Evolutionary conservation across 495 filamentous ascomycete genomes (phyloP).

Genomic region (Neurospora cerealis): DNA sequence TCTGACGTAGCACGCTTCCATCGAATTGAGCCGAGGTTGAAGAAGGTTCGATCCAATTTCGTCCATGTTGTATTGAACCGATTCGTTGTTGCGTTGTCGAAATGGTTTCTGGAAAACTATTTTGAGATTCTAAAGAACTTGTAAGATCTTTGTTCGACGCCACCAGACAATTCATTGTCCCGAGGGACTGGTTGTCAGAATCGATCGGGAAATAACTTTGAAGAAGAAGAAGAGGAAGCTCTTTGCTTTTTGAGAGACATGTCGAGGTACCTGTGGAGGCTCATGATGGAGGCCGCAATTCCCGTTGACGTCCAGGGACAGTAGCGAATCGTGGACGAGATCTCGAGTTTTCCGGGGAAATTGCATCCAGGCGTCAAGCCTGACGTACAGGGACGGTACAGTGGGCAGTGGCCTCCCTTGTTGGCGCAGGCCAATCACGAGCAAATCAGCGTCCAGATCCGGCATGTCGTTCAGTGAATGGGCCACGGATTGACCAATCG

Average conservation of each 20-base stretch:
- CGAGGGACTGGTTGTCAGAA: background rate
- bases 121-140: background rate
- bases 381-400: background rate
- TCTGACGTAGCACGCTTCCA: background rate
- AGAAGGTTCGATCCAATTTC: background rate
- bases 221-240: background rate
- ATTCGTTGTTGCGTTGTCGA: background rate
- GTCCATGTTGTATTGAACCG: background rate
- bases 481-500: background rate
- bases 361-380: background rate
- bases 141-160: background rate
- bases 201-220: background rate
- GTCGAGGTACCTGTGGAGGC: background rate
- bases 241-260: background rate
- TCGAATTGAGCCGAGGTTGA: background rate
- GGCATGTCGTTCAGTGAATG: background rate
- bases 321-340: background rate
- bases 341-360: background rate
- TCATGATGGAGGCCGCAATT: background rate
- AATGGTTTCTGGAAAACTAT: background rate
- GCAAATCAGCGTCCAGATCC: background rate
- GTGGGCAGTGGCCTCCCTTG: background rate
- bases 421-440: background rate
- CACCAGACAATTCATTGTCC: background rate
- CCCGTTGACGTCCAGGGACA: background rate